Conservation (phyloP, 2,329 filamentous ascomycete genomes). For the Cadophora luteo-olivacea region DNA sequence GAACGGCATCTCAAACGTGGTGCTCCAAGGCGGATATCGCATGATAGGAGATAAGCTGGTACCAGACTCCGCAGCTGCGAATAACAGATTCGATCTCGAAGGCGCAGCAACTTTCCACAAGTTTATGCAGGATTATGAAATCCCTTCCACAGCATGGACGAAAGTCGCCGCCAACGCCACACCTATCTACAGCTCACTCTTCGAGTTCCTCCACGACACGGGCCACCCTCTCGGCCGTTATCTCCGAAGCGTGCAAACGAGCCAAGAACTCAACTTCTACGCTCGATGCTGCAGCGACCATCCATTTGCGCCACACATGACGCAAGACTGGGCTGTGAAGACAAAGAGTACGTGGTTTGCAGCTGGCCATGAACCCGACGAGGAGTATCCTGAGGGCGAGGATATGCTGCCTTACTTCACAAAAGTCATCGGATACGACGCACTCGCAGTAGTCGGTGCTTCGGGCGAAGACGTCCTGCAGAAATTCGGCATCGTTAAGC, state of each 20-base stretch:
- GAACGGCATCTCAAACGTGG: slow-evolving; percentile 28
- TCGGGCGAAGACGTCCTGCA: slow-evolving; percentile 37
- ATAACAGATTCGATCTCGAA: slow-evolving; percentile 38
- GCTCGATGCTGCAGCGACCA: slow-evolving; percentile 26
- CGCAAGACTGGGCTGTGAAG: slow-evolving; percentile 37
- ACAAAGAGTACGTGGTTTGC: slow-evolving; percentile 36
- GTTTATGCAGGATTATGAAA: slow-evolving; percentile 31
- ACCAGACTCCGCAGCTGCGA: slow-evolving; percentile 30
- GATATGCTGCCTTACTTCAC: slow-evolving; percentile 38
- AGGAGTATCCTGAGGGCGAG: slow-evolving; percentile 29
- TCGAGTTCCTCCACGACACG: slow-evolving; percentile 31
- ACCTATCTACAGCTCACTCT: slow-evolving; percentile 30
- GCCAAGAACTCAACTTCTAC: slow-evolving; percentile 39
- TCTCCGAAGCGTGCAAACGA: slow-evolving; percentile 34
- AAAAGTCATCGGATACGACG: slow-evolving; percentile 41
- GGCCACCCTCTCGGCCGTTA: slow-evolving; percentile 36
- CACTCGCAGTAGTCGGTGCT: slow-evolving; percentile 39
- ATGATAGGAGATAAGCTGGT: slow-evolving; percentile 22
- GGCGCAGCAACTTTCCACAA: slow-evolving; percentile 34
- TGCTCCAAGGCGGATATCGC: slow-evolving; percentile 39
- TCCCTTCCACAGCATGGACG: slow-evolving; percentile 37
- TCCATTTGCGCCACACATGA: slow-evolving; percentile 35
- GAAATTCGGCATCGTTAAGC: slow-evolving; percentile 29
- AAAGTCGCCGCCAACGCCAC: slow-evolving; percentile 38
- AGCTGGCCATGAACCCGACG: slow-evolving; percentile 25